These are phyloP conservation scores for Pseudozyma hubeiensis DNA, from an alignment of 1,284 basidiomycete species.

Conservation along the genomic window DNA sequence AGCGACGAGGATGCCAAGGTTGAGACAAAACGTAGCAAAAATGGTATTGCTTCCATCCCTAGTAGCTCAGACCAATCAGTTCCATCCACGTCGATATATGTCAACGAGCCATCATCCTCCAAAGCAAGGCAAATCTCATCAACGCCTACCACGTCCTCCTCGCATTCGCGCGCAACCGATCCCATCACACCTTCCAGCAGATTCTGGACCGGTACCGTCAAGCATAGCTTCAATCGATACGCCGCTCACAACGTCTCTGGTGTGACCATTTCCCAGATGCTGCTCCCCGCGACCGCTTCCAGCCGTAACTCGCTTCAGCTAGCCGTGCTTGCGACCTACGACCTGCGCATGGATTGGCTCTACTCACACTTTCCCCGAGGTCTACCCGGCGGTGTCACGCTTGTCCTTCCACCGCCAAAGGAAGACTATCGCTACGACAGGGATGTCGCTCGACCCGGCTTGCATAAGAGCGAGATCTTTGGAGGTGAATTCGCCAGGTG, in stretches of 20 bases:
- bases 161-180: slow-evolving; percentile 15
- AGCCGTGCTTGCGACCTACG: slow-evolving; percentile 60
- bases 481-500: slow-evolving; percentile 25
- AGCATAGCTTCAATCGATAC: slow-evolving; percentile 57
- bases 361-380: slow-evolving; percentile 48
- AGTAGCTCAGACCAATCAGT: background rate
- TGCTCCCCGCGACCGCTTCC: slow-evolving; percentile 50
- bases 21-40: slow-evolving; percentile 13
- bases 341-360: slow-evolving; percentile 62
- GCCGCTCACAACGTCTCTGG: slow-evolving; percentile 25
- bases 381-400: slow-evolving; percentile 42
- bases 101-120: background rate
- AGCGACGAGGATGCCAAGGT: slow-evolving; percentile 22
- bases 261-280: slow-evolving; percentile 33
- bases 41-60: no score
- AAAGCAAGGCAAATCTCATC: background rate
- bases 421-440: slow-evolving; percentile 38
- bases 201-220: slow-evolving; percentile 62
- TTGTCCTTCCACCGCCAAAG: slow-evolving; percentile 50
- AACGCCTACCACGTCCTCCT: background rate
- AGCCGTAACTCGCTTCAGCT: slow-evolving; percentile 39
- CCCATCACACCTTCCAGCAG: slow-evolving; percentile 40
- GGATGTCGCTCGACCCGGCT: slow-evolving; percentile 29
- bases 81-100: background rate
- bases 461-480: slow-evolving; percentile 43